A percentile compares a stretch with the other conserved stretches of the same genome.
Evolutionary conservation across 2,329 filamentous ascomycete genomes (phyloP).

Genomic region (Fusarium sp.): DNA sequence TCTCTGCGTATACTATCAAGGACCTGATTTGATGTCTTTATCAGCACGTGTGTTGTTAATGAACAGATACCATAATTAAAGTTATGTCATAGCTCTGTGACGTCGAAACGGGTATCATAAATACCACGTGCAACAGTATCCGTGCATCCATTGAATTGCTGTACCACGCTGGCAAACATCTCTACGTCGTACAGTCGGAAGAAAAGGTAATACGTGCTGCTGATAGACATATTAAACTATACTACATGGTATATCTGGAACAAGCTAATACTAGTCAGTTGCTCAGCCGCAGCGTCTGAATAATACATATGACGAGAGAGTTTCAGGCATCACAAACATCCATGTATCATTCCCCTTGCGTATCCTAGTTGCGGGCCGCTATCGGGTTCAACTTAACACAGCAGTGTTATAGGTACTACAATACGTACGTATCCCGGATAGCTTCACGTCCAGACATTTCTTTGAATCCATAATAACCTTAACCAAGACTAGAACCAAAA

Average conservation of each 20-base stretch:
- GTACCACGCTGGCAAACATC: conserved; percentile 8
- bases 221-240: neutral
- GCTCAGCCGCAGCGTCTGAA: neutral
- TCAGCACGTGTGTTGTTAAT: neutral
- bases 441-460: neutral
- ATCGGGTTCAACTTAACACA: neutral
- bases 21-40: neutral
- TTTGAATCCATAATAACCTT: too few relatives aligned
- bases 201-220: neutral
- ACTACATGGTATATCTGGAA: neutral
- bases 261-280: neutral
- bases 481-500: too few relatives aligned
- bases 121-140: neutral
- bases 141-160: neutral
- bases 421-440: neutral
- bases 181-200: neutral
- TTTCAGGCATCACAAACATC: neutral
- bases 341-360: neutral
- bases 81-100: neutral
- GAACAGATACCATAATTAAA: neutral
- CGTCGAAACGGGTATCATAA: neutral
- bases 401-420: neutral
- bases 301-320: neutral
- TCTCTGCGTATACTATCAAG: neutral
- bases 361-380: neutral